These are phyloP conservation scores for Verticillium tricorpus DNA, from an alignment of 2,329 filamentous ascomycete genomes.

Conservation along the genomic window DNA sequence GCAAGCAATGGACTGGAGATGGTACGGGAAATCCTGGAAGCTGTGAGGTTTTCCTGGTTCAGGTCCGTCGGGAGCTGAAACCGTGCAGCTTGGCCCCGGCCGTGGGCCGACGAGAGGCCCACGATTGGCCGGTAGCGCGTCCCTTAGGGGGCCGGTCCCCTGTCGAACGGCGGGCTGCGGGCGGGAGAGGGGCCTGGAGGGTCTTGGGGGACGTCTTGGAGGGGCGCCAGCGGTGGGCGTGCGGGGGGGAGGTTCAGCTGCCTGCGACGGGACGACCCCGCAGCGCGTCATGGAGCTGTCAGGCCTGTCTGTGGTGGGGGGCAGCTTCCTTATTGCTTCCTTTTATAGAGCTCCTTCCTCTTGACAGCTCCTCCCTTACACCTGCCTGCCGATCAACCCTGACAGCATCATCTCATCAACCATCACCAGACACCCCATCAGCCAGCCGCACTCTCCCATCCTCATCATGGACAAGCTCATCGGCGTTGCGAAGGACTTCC, in stretches of 20 bases:
- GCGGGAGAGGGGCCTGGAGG: background rate
- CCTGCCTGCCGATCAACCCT: too few species aligned
- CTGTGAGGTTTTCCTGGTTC: too few species aligned
- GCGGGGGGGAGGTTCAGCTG: background rate
- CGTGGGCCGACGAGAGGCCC: background rate
- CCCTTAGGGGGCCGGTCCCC: background rate
- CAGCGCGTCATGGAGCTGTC: background rate
- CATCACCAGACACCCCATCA: background rate
- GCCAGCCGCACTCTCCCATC: background rate
- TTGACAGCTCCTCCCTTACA: too few species aligned
- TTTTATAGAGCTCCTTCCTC: too few species aligned
- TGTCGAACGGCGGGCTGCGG: background rate
- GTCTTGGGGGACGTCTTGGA: background rate
- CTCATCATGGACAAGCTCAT: constrained; percentile 32
- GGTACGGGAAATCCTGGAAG: background rate
- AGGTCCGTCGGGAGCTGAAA: background rate
- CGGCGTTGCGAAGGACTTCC: constrained; percentile 31
- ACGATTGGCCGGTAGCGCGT: background rate
- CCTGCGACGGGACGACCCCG: background rate
- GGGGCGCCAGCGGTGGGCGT: background rate
- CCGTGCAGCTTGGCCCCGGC: background rate
- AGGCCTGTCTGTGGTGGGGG: background rate
- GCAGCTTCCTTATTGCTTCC: too few species aligned
- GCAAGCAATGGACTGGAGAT: background rate
- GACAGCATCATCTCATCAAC: too few species aligned